These are phyloP conservation scores for Micractinium sp. DNA, from an alignment of 139 green algal genomes.

Conservation along the genomic window DNA sequence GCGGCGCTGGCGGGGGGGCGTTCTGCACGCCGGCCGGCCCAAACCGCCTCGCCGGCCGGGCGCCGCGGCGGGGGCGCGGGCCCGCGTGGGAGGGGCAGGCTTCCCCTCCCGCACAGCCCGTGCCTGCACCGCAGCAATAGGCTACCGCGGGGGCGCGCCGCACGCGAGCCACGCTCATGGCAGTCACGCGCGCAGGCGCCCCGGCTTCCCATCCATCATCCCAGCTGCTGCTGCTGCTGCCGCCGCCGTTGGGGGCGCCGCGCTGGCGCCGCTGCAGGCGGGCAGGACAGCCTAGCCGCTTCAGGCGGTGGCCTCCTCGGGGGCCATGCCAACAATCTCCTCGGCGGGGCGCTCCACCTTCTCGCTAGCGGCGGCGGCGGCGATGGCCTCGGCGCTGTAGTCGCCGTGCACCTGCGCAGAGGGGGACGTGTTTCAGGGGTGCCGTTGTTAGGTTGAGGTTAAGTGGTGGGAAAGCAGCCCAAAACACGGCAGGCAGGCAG, in stretches of 20 bases:
- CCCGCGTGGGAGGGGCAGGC: too few relatives aligned
- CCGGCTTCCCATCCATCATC: neutral
- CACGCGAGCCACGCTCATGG: too few relatives aligned
- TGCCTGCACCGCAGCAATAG: too few relatives aligned
- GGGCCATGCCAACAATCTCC: slow-evolving; percentile 39
- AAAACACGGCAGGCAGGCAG: neutral
- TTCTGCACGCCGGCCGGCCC: too few relatives aligned
- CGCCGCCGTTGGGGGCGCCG: neutral
- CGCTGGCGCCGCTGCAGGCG: neutral
- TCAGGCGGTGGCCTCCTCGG: slow-evolving; percentile 42
- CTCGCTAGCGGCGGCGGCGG: slow-evolving; percentile 41
- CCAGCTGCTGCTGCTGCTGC: neutral
- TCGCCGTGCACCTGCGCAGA: slow-evolving; percentile 75
- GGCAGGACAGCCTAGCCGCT: neutral
- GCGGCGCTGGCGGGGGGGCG: neutral
- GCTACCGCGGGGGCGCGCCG: too few relatives aligned
- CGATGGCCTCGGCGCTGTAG: slow-evolving; percentile 76
- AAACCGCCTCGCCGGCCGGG: too few relatives aligned
- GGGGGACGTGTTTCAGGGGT: neutral
- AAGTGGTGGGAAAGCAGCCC: too few relatives aligned
- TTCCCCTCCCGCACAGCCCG: too few relatives aligned
- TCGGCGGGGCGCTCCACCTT: slow-evolving; percentile 56
- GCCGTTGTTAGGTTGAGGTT: too few relatives aligned
- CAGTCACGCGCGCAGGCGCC: too few relatives aligned
- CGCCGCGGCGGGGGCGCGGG: too few relatives aligned